Percentiles rank a stretch among this genome's conserved stretches.
phyloP scores from a whole-genome alignment of 495 filamentous ascomycete species.

The Apiosordaria backusii region DNA sequence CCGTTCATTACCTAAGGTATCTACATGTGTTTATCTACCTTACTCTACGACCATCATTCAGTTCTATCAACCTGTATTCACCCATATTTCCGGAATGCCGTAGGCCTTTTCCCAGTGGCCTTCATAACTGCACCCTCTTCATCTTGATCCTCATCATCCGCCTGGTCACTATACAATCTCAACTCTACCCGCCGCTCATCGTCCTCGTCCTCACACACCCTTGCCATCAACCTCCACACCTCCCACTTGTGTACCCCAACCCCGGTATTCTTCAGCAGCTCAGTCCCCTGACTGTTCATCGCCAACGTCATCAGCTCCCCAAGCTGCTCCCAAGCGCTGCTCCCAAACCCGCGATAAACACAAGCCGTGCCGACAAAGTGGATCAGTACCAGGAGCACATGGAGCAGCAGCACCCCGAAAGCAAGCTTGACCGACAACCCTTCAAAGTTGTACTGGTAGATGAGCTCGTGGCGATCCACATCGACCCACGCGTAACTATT shows the following conservation, averaged over 20 bases:
- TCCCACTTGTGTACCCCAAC: constrained; percentile 5
- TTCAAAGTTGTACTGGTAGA: not conserved
- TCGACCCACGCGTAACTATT: not conserved
- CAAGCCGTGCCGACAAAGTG: not conserved
- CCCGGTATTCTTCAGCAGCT: constrained; percentile 7
- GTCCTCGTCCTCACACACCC: not conserved
- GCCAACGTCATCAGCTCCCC: constrained; percentile 1
- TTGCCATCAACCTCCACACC: constrained; percentile 9
- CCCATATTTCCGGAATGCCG: not conserved
- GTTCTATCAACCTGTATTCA: too few species aligned
- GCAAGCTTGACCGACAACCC: not conserved
- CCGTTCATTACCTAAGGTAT: too few species aligned
- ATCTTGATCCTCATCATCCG: not conserved
- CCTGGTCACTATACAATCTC: not conserved
- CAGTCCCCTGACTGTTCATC: not conserved
- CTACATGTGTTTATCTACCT: too few species aligned
- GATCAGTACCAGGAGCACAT: not conserved
- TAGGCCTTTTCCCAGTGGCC: not conserved
- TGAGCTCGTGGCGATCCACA: not conserved
- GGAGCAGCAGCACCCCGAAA: constrained; percentile 2
- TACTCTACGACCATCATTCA: too few species aligned
- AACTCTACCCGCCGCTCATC: not conserved
- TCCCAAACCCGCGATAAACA: not conserved
- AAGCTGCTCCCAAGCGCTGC: constrained; percentile 3
- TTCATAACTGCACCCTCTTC: not conserved